Evolutionary conservation across 352 stramenopile genomes (phyloP).

Genomic region (Globisporangium alternatum): DNA sequence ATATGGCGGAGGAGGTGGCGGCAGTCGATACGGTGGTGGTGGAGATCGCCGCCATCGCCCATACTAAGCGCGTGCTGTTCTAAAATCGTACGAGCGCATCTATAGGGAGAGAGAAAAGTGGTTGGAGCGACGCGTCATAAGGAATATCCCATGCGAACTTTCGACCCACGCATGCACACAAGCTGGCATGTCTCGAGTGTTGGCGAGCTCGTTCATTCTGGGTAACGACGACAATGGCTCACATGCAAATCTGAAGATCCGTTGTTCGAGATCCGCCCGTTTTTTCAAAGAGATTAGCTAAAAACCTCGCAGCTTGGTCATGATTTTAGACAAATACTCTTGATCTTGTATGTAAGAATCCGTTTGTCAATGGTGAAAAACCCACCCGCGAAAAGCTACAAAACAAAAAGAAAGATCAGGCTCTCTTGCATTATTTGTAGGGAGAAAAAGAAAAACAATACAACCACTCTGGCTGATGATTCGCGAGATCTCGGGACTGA

Average conservation of each 20-base stretch:
- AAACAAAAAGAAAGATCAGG: no score
- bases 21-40: conserved; percentile 28
- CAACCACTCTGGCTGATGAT: conserved; percentile 2
- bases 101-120: background rate
- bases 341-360: no score
- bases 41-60: conserved; percentile 54
- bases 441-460: background rate
- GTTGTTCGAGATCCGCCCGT: background rate
- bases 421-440: no score
- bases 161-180: no score
- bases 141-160: background rate
- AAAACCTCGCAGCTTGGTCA: background rate
- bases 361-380: no score
- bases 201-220: no score
- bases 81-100: background rate
- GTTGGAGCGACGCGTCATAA: background rate
- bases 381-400: no score
- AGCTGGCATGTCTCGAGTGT: no score
- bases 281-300: background rate
- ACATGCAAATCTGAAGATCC: no score
- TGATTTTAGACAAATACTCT: no score
- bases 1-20: conserved; percentile 31
- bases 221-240: no score
- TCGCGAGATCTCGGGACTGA: conserved; percentile 6
- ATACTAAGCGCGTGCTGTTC: conserved; percentile 31